These are phyloP conservation scores for Thalia dealbata DNA, from an alignment of 176 grass and related monocot genomes.

Conservation along the genomic window DNA sequence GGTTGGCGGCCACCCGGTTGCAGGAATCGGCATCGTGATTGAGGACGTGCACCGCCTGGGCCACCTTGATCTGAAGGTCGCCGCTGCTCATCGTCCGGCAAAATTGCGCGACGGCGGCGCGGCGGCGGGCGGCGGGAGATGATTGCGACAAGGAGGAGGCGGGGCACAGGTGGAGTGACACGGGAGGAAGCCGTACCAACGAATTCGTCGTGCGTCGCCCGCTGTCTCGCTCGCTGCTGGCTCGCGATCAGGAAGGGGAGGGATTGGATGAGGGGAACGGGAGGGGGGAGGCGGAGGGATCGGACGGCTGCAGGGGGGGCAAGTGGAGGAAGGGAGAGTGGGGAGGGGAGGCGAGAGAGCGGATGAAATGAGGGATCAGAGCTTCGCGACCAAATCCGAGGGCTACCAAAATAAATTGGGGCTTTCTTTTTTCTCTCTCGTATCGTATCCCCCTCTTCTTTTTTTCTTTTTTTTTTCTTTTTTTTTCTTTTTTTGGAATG, in stretches of 20 bases:
- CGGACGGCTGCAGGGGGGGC: constrained; percentile 11
- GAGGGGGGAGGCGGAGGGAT: background rate
- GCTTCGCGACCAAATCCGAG: background rate
- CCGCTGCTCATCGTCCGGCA: background rate
- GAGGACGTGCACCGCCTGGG: constrained; percentile 44
- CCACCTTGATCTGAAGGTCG: constrained; percentile 52
- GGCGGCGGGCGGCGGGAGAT: too few relatives aligned
- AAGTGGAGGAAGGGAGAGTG: constrained; percentile 1
- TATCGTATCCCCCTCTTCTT: too few relatives aligned
- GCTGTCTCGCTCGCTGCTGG: background rate
- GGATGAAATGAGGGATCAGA: background rate
- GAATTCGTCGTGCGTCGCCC: background rate
- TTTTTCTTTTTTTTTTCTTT: too few relatives aligned
- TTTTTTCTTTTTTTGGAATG: background rate
- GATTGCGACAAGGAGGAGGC: background rate
- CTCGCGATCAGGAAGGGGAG: background rate
- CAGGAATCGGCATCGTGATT: constrained; percentile 37
- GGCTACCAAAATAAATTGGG: background rate
- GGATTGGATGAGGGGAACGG: background rate
- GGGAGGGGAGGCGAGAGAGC: background rate
- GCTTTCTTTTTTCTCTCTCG: background rate
- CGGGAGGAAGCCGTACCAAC: constrained; percentile 4
- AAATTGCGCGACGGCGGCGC: background rate
- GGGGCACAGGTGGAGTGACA: background rate
- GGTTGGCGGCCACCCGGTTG: constrained; percentile 41